Evolutionary conservation across 805 yeast genomes (phyloP).

Genomic region (Pichia rugopelliculosa): DNA sequence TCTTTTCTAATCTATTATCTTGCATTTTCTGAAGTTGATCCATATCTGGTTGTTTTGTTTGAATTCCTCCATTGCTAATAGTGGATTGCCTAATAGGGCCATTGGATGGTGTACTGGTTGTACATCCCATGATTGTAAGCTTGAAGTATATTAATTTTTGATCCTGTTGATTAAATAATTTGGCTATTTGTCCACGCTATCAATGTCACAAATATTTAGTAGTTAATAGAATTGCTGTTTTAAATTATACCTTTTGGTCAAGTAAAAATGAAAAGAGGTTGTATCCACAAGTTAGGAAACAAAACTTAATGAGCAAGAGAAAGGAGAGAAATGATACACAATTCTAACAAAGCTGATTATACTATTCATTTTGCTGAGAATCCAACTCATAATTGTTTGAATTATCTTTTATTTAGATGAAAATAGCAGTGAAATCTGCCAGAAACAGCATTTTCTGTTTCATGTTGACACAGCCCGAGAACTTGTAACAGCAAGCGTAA

Average conservation of each 20-base stretch:
- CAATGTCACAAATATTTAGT: no score
- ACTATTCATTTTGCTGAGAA: neutral
- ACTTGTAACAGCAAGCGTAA: no score
- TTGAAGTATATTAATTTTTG: no score
- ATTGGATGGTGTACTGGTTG: slow-evolving; percentile 40
- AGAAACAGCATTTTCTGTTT: neutral
- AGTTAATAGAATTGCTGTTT: slow-evolving; percentile 2
- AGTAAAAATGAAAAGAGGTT: neutral
- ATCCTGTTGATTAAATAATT: neutral
- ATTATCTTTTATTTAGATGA: neutral
- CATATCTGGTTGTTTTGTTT: slow-evolving; percentile 15
- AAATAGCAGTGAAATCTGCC: neutral
- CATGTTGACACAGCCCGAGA: neutral
- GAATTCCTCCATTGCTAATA: neutral
- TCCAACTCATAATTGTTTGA: neutral
- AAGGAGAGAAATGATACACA: neutral
- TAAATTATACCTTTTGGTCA: neutral
- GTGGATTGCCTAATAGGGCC: neutral
- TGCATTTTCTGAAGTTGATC: slow-evolving; percentile 26
- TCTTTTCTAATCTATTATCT: slow-evolving; percentile 42
- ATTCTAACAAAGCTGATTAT: neutral
- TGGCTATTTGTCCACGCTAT: neutral
- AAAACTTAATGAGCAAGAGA: neutral
- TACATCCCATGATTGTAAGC: slow-evolving; percentile 50
- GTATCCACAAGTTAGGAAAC: neutral